These are phyloP conservation scores for Knoxia roxburghii DNA, from an alignment of 257 asterid genomes.

Conservation along the genomic window DNA sequence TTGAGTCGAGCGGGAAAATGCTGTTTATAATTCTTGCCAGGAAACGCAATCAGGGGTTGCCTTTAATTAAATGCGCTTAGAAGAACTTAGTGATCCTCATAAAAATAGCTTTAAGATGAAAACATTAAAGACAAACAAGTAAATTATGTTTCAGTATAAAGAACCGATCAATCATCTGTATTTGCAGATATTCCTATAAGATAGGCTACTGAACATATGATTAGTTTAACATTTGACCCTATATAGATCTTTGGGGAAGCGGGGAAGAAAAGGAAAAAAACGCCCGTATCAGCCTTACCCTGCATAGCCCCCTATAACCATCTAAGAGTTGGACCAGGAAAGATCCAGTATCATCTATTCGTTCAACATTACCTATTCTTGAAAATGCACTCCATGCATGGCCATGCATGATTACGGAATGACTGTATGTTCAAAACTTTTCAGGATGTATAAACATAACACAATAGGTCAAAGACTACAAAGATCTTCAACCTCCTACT, in stretches of 20 bases:
- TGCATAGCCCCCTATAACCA: neutral
- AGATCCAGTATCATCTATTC: neutral
- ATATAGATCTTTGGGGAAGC: no score
- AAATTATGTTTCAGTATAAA: neutral
- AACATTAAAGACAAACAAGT: neutral
- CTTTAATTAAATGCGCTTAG: neutral
- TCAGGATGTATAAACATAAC: neutral
- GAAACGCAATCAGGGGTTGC: neutral
- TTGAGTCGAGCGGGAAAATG: neutral
- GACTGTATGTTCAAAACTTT: neutral
- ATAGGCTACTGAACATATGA: neutral
- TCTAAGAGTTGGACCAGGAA: neutral
- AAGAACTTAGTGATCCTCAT: neutral
- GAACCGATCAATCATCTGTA: neutral
- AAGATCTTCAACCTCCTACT: neutral
- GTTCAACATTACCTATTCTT: neutral
- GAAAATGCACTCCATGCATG: neutral
- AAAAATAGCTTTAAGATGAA: neutral
- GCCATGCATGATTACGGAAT: neutral
- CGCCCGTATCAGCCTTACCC: no score
- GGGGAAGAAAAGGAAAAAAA: no score
- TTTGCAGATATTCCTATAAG: neutral
- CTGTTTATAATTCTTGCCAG: neutral
- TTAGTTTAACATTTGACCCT: neutral
- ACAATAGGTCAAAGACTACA: neutral